Conservation (phyloP, 176 grass and related monocot genomes). For the Cenchrus fungigraminus region DNA sequence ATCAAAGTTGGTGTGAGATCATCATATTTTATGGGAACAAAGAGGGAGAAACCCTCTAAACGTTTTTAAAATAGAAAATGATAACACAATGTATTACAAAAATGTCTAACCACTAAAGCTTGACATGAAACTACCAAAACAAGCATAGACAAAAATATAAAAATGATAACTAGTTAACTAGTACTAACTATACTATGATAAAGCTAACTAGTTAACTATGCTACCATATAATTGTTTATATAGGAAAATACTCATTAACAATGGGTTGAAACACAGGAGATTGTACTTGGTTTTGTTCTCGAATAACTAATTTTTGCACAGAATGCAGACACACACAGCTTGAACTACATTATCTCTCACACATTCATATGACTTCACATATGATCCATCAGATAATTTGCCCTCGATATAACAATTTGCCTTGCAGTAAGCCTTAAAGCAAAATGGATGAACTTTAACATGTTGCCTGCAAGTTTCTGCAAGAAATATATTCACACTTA, state of each 20-base stretch:
- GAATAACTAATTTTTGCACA: background rate
- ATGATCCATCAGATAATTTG: background rate
- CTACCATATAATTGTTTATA: background rate
- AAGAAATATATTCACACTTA: background rate
- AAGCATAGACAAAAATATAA: background rate
- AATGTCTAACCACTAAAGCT: too few relatives aligned
- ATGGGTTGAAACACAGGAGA: background rate
- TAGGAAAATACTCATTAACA: background rate
- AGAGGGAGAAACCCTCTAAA: too few relatives aligned
- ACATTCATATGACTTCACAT: background rate
- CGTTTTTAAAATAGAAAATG: too few relatives aligned
- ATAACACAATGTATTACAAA: too few relatives aligned
- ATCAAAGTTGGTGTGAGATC: too few relatives aligned
- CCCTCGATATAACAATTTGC: background rate
- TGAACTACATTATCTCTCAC: background rate
- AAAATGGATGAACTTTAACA: background rate
- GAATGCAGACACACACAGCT: background rate
- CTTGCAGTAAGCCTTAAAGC: background rate
- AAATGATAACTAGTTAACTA: background rate
- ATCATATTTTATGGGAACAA: too few relatives aligned
- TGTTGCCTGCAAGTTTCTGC: background rate
- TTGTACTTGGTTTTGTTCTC: background rate
- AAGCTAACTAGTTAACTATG: background rate
- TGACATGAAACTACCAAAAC: background rate
- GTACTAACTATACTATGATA: background rate